These are phyloP conservation scores for Straminergon stramineum DNA, from an alignment of 225 moss, liverwort and hornwort species.

Conservation along the genomic window DNA sequence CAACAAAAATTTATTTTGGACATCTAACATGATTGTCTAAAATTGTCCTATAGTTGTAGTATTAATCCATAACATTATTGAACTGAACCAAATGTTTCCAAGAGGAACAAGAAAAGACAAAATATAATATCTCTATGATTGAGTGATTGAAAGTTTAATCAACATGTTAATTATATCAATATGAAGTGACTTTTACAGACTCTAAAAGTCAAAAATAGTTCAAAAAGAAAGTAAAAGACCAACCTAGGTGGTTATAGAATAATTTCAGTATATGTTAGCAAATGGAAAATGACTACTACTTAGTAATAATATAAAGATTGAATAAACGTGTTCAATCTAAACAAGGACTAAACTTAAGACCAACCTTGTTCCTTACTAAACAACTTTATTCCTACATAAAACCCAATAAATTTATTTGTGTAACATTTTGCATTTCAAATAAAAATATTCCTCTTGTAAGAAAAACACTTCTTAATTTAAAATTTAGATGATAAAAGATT, in stretches of 20 bases:
- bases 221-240: background rate
- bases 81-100: background rate
- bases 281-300: background rate
- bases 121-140: background rate
- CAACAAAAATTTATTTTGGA: background rate
- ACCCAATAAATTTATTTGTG: background rate
- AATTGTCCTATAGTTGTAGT: background rate
- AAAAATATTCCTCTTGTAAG: background rate
- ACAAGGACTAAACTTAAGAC: background rate
- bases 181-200: rapidly evolving
- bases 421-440: background rate
- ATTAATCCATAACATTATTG: background rate
- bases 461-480: background rate
- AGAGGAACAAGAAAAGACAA: background rate
- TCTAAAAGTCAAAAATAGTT: background rate
- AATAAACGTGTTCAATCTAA: background rate
- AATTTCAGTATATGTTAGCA: background rate
- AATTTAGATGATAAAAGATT: background rate
- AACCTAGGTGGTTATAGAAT: background rate
- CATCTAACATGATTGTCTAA: background rate
- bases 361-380: background rate
- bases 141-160: background rate
- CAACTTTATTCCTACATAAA: background rate
- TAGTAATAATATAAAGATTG: background rate
- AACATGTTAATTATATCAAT: background rate